Evolutionary conservation across 1,284 basidiomycete species (phyloP).

Genomic region (Melampsora abietis-canadensis): DNA sequence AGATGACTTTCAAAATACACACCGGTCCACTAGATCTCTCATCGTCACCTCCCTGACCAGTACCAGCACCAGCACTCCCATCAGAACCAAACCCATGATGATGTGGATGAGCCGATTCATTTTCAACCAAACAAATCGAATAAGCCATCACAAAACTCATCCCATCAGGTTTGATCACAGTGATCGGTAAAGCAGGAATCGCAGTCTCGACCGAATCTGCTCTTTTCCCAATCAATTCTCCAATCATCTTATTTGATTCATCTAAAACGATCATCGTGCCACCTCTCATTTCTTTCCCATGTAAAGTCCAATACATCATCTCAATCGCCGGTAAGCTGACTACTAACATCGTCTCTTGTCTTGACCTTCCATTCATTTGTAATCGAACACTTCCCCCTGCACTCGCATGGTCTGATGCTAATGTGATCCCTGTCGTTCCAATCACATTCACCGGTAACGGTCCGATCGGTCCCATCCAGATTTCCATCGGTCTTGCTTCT

Average conservation of each 20-base stretch:
- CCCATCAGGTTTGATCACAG: constrained; percentile 34
- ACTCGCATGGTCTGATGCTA: constrained; percentile 17
- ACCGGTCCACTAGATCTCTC: neutral
- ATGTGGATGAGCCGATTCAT: neutral
- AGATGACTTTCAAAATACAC: neutral
- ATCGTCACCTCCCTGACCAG: neutral
- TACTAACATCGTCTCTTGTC: constrained; percentile 28
- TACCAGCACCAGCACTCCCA: no score
- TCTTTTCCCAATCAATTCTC: constrained; percentile 26
- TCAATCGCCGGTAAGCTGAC: constrained; percentile 33
- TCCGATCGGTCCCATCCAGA: constrained; percentile 42
- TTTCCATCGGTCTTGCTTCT: constrained; percentile 23
- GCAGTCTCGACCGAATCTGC: neutral
- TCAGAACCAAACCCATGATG: no score
- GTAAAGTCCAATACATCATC: constrained; percentile 41
- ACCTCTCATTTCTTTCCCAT: constrained; percentile 25
- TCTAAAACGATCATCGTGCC: constrained; percentile 28
- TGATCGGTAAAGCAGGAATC: constrained; percentile 38
- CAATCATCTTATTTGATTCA: constrained; percentile 32
- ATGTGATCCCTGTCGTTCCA: constrained; percentile 18
- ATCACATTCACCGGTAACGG: constrained; percentile 22
- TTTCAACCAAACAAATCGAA: constrained; percentile 36
- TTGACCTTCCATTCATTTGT: constrained; percentile 13
- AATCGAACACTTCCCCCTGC: constrained; percentile 1
- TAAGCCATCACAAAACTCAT: constrained; percentile 37